These are phyloP conservation scores for Brassica balearica DNA, from an alignment of 441 rosid genomes.

Conservation along the genomic window DNA sequence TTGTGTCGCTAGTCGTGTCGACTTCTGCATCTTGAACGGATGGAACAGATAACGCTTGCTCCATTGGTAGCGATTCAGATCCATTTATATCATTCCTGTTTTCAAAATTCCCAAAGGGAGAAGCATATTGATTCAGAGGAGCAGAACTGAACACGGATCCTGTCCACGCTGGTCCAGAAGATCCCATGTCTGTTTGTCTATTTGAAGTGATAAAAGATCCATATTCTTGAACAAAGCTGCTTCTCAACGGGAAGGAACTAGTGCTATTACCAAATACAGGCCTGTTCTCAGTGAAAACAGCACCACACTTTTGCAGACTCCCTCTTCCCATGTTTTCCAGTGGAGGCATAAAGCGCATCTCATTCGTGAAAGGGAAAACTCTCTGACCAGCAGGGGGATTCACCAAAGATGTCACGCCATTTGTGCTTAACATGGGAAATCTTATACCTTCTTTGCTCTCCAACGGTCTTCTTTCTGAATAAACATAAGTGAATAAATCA, in stretches of 20 bases:
- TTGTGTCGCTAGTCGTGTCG: conserved; percentile 47
- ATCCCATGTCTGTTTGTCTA: conserved; percentile 40
- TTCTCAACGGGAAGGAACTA: conserved; percentile 49
- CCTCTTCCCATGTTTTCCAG: conserved; percentile 49
- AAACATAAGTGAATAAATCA: conserved; percentile 16
- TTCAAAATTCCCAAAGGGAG: conserved; percentile 48
- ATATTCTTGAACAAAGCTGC: conserved; percentile 53
- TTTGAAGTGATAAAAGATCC: conserved; percentile 51
- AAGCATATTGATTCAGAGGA: conserved; percentile 47
- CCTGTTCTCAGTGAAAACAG: conserved; percentile 47
- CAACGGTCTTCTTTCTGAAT: conserved; percentile 35
- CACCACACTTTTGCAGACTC: conserved; percentile 46
- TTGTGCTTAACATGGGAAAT: conserved; percentile 14
- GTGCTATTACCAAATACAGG: conserved; percentile 46
- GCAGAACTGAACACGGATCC: conserved; percentile 52
- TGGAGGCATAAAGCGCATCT: conserved; percentile 47
- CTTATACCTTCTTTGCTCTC: conserved; percentile 30
- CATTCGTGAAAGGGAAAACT: conserved; percentile 47
- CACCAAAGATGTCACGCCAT: conserved; percentile 36
- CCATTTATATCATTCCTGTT: conserved; percentile 42
- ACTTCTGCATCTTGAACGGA: conserved; percentile 52
- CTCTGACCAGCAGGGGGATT: conserved; percentile 41
- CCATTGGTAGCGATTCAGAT: conserved; percentile 49
- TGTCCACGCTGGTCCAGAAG: conserved; percentile 51
- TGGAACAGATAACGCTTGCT: conserved; percentile 48